Percentiles rank a stretch among this genome's conserved stretches.
These are phyloP conservation scores for Amanita jacksonii DNA, from an alignment of 768 basidiomycete genomes.

Conservation along the genomic window DNA sequence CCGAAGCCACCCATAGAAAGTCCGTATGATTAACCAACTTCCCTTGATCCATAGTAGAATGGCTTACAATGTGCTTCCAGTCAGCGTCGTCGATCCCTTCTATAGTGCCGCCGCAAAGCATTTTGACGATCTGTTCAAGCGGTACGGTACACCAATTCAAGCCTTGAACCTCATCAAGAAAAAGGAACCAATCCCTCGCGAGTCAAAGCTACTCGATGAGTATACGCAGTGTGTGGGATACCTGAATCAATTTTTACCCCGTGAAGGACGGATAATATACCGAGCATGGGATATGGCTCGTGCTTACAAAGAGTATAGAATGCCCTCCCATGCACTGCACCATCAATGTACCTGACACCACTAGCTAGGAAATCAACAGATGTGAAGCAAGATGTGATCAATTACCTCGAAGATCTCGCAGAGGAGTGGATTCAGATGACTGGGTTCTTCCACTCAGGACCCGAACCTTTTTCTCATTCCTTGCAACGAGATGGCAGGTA, in stretches of 20 bases:
- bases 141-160: constrained; percentile 85
- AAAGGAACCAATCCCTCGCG: constrained; percentile 67
- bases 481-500: constrained; percentile 37
- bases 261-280: constrained; percentile 79
- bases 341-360: too few relatives aligned
- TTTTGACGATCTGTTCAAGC: constrained; percentile 82
- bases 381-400: constrained; percentile 94
- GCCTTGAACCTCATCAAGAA: constrained; percentile 94
- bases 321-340: too few relatives aligned
- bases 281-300: constrained; percentile 95
- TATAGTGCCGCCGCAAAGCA: constrained; percentile 89
- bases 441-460: constrained; percentile 90
- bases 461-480: constrained; percentile 72
- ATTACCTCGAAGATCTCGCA: constrained; percentile 88
- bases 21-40: constrained; percentile 28
- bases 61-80: constrained; percentile 32
- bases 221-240: constrained; percentile 90
- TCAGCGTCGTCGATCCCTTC: constrained; percentile 91
- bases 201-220: constrained; percentile 83
- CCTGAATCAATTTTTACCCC: constrained; percentile 90
- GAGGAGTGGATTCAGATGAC: constrained; percentile 90
- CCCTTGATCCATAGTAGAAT: too few relatives aligned
- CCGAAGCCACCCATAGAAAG: constrained; percentile 95
- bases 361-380: constrained; percentile 31
- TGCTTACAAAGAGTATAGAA: constrained; percentile 95